Base-by-base conservation (phyloP, 768 basidiomycete genomes). In the Cyathus striatus region DNA sequence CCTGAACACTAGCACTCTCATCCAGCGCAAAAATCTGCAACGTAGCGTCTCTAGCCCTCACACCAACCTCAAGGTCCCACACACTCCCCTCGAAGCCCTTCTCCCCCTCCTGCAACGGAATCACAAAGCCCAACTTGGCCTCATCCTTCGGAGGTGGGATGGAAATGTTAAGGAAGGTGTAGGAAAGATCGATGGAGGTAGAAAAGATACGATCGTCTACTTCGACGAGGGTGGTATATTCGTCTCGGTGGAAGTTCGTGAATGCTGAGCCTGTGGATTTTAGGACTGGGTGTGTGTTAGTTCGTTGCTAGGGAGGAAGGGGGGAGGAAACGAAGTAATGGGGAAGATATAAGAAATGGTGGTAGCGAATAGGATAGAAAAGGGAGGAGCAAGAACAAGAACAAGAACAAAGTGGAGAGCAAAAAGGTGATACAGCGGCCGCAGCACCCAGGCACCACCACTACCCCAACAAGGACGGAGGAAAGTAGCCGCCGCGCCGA, bases 1-100 rank as follows among this genome's bases (percentile, higher is more conserved):
- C 90, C 79, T 93, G 91, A 2, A 96, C 92, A 50, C 88, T 90
- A 6, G 89, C 91, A 55, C 90, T 92, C 54, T 94, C 85, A 52
- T 98, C 91, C 23, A 68, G 63, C 3, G 92, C 90, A 58, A 97
- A 97, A 1, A 81, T 64, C 46, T 91, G 80, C 26, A 97, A 64
- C 18, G 91, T 94, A 1, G 76, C 70, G 33, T 64, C 61, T 42
- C 82, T 75, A 27, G 82, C 87, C 6, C 64, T 59, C 5, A 64
- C 68, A 2, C 84, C 70, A 5, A 76, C 71, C 1, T 57, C 58
- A 13, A 71, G 68, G 24, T 85, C 81, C 78, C 83, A 86, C 3
- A 79, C 65, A 16, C 69, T 64, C 1, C 83, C 81, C 17, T 30
- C 50, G 38, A 56, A 61, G 1, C 65, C 66, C 16, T 58, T 54